phyloP scores from a whole-genome alignment of 495 filamentous ascomycete genomes.

The Penicillium turbatum region DNA sequence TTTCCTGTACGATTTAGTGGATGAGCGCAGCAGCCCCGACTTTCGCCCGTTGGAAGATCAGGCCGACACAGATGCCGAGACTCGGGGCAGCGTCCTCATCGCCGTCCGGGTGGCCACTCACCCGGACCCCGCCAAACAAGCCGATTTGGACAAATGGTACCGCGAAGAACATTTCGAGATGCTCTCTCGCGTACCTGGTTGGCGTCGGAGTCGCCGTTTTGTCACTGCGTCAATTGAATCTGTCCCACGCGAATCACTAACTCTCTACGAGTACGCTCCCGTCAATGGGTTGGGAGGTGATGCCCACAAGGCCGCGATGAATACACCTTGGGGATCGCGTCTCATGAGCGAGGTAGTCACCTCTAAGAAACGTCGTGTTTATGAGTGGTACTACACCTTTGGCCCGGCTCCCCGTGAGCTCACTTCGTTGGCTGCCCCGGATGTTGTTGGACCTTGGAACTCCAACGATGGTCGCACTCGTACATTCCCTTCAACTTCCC shows the following conservation, averaged over 20 bases:
- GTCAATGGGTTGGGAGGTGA: conserved; percentile 59
- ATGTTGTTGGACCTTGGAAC: conserved; percentile 38
- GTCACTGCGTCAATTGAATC: conserved; percentile 52
- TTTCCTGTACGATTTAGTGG: conserved; percentile 61
- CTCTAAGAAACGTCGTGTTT: conserved; percentile 52
- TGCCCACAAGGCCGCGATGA: conserved; percentile 57
- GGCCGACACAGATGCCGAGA: conserved; percentile 52
- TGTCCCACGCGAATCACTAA: conserved; percentile 51
- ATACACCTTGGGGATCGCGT: conserved; percentile 53
- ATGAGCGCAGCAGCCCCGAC: conserved; percentile 45
- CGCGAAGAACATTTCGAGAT: conserved; percentile 66
- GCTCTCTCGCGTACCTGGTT: conserved; percentile 69
- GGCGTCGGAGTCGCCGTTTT: conserved; percentile 65
- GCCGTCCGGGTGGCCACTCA: conserved; percentile 56
- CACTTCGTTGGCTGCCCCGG: conserved; percentile 34
- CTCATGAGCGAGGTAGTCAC: conserved; percentile 54
- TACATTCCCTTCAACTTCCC: conserved; percentile 48
- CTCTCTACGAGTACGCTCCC: conserved; percentile 66
- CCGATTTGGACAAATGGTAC: conserved; percentile 63
- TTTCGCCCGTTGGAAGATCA: conserved; percentile 55
- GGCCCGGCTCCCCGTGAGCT: conserved; percentile 69
- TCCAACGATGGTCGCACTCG: conserved; percentile 52
- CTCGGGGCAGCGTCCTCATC: conserved; percentile 55
- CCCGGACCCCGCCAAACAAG: conserved; percentile 47
- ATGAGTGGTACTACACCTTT: conserved; percentile 74